Base-by-base conservation (phyloP, 108 stramenopile genomes). In the Nitzschia putrida region DNA sequence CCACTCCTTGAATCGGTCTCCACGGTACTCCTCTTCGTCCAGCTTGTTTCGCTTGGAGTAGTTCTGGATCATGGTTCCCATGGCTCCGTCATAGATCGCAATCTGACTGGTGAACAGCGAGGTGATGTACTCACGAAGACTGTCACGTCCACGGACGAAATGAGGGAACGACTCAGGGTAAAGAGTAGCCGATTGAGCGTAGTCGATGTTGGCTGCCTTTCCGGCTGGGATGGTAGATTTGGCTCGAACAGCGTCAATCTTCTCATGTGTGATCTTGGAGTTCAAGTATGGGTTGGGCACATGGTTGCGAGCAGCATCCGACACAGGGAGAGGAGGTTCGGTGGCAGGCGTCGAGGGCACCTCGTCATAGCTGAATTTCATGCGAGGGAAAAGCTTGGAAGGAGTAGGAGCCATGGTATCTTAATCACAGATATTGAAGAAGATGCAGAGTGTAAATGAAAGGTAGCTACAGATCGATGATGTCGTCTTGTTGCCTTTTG, bases 51-150 rank as follows among this genome's bases (percentile, higher is more conserved):
- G 83, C 86, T 96, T 93, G 64, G 90, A 75, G 60, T 97, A 94
- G 79, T 97, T 96, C 74, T 99, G 98, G 76, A 99, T 99, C 98
- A 99, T 99, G 45, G 98, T 99, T 43, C 97, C 98, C 98, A 99
- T 99, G 45, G 97, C 98, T 55, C 98, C 98, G 67, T 99, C 98
- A 67, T 97, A 98, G 64, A 97, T 91, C 42, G 95, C 93, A 67
- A 97, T 94, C 56, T 84, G 80, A 22, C 65, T 77, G 1, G 81
- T 85, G 85, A 97, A 97, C 39, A 97, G 74, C 43, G 86, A 59
- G 0, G 92, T 92, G 77, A 96, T 91, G 89, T 96, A 90, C 47
- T 83, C 74, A 63, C 95, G 85, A 39, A 90, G 81, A 73, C 91
- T 93, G 77, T 96, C 95, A 22, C 95, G 85, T 42, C 96, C 96